Conservation (phyloP, 352 stramenopile genomes). For the Globisporangium yorkense region DNA sequence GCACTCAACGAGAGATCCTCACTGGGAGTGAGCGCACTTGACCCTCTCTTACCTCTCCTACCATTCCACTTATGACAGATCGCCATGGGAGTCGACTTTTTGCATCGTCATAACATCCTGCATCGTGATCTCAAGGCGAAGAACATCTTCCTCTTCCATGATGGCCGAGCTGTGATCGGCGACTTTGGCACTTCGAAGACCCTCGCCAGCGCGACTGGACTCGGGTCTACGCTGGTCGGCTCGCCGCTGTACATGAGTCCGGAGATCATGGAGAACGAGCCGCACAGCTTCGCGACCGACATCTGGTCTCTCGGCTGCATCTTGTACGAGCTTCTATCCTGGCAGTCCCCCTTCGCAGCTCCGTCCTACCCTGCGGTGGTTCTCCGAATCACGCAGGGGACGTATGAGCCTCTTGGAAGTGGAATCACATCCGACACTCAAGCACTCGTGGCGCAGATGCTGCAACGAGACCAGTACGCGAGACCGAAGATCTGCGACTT, state of each 20-base stretch:
- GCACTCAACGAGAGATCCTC: no score
- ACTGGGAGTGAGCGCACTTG: background rate
- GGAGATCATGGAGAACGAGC: conserved; percentile 1
- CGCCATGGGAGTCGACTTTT: conserved; percentile 75
- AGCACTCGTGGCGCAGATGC: conserved; percentile 1
- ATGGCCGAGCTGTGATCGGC: conserved; percentile 78
- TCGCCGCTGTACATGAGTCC: conserved; percentile 79
- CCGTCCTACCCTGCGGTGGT: conserved; percentile 2
- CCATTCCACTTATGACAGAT: conserved; percentile 35
- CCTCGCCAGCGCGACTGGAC: conserved; percentile 19
- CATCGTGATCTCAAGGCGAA: conserved; percentile 87
- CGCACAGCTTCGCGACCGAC: conserved; percentile 31
- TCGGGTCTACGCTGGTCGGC: conserved; percentile 48
- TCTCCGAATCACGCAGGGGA: background rate
- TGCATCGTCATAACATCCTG: conserved; percentile 48
- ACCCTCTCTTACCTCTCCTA: background rate
- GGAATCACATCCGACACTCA: background rate
- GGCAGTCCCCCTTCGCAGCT: conserved; percentile 30
- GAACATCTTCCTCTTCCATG: conserved; percentile 77
- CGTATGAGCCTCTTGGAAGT: background rate
- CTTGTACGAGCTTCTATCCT: conserved; percentile 85
- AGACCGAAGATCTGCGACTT: background rate
- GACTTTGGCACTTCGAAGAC: conserved; percentile 68
- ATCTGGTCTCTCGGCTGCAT: conserved; percentile 94
- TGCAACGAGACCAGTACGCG: background rate